Conservation (phyloP, 495 filamentous ascomycete genomes). For the Extremus antarcticus region DNA sequence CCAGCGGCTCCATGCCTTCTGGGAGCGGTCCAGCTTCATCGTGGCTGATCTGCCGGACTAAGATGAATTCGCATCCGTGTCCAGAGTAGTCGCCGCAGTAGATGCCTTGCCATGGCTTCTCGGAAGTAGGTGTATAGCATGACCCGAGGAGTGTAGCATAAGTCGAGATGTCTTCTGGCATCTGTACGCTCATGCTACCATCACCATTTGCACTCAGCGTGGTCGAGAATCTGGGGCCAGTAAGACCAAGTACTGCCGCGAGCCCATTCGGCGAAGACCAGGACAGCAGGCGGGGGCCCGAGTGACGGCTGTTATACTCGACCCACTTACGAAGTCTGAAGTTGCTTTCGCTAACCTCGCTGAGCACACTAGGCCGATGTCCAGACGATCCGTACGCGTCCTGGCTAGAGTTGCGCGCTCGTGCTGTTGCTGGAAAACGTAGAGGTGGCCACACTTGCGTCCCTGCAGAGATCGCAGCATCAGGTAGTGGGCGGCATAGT, state of each 20-base stretch:
- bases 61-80: conserved; percentile 81
- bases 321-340: conserved; percentile 71
- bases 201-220: neutral
- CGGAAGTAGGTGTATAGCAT: conserved; percentile 64
- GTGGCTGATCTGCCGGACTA: conserved; percentile 60
- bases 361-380: conserved; percentile 34
- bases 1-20: conserved; percentile 15
- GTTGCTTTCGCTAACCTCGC: conserved; percentile 47
- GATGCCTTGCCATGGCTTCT: conserved; percentile 75
- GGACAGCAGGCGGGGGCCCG: neutral
- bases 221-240: conserved; percentile 1
- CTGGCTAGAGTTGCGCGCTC: conserved; percentile 37
- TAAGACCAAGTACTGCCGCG: conserved; percentile 3
- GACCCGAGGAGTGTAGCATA: conserved; percentile 63
- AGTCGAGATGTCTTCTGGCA: conserved; percentile 59
- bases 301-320: conserved; percentile 32
- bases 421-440: conserved; percentile 50
- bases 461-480: conserved; percentile 22
- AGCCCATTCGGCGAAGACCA: conserved; percentile 5
- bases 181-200: conserved; percentile 23
- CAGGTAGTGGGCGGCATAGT: conserved; percentile 36
- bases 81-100: conserved; percentile 86
- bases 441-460: conserved; percentile 65
- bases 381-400: conserved; percentile 30
- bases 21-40: conserved; percentile 16